Conservation (phyloP, 2,329 filamentous ascomycete genomes). For the Samsoniella hepiali region DNA sequence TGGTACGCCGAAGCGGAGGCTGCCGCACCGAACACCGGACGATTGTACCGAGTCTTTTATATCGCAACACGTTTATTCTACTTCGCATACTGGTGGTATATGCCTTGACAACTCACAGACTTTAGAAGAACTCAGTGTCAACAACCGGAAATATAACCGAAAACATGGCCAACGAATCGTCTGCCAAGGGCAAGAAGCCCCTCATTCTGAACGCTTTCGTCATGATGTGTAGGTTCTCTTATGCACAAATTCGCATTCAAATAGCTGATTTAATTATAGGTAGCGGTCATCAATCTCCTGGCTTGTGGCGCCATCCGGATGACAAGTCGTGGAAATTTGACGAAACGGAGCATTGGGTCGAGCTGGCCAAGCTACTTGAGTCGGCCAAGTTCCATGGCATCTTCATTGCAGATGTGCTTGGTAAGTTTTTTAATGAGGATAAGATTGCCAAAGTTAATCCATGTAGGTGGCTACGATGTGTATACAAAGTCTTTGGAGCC, state of each 20-base stretch:
- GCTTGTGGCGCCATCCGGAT: constrained; percentile 58
- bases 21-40: background rate
- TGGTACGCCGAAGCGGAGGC: background rate
- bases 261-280: background rate
- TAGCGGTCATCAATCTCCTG: constrained; percentile 45
- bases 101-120: background rate
- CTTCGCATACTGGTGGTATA: no score
- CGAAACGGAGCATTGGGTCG: constrained; percentile 57
- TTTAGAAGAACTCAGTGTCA: background rate
- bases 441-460: background rate
- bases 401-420: constrained; percentile 60
- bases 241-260: background rate
- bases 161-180: background rate
- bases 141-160: background rate
- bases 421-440: constrained; percentile 14
- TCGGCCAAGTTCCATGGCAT: constrained; percentile 61
- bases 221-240: constrained; percentile 28
- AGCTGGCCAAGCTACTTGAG: constrained; percentile 43
- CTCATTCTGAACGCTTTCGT: constrained; percentile 44
- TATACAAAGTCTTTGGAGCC: constrained; percentile 58
- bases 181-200: constrained; percentile 24
- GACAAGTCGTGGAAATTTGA: constrained; percentile 62
- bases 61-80: no score
- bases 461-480: constrained; percentile 61
- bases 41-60: background rate